Conservation (phyloP, 2,329 filamentous ascomycete genomes). For the Talaromyces sp. region DNA sequence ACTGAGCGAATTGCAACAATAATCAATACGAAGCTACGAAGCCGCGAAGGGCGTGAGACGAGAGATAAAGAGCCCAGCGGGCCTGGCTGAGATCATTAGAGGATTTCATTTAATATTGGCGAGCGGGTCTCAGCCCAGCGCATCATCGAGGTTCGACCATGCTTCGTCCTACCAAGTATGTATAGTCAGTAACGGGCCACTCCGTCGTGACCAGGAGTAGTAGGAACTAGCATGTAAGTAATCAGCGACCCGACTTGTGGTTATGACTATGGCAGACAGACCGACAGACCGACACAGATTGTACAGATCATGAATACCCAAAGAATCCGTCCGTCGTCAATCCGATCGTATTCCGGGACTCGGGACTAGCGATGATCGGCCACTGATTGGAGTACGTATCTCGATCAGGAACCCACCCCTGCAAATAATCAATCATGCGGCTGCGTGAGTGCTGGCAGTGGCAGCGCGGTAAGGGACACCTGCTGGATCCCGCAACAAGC, state of each 20-base stretch:
- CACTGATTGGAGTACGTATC: slow-evolving; percentile 2
- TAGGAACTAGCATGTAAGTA: no score
- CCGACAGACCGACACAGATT: no score
- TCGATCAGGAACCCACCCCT: slow-evolving; percentile 14
- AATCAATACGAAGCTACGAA: background rate
- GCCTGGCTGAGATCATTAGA: slow-evolving; percentile 10
- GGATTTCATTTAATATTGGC: background rate
- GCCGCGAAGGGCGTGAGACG: background rate
- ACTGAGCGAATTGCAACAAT: background rate
- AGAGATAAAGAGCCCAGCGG: no score
- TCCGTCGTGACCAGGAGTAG: background rate
- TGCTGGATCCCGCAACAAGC: background rate
- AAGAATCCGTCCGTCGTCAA: background rate
- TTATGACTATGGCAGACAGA: no score
- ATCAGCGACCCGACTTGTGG: no score
- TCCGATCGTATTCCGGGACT: background rate
- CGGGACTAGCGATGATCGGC: background rate
- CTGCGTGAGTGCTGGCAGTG: background rate
- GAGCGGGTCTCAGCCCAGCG: slow-evolving; percentile 14
- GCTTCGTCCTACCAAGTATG: no score
- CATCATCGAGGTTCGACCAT: slow-evolving; percentile 10
- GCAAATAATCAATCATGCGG: background rate
- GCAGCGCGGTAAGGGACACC: slow-evolving; percentile 12
- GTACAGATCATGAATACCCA: background rate
- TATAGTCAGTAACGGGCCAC: background rate